Conservation (phyloP, 192 early-diverging fungal species). For the Podila minutissima region DNA sequence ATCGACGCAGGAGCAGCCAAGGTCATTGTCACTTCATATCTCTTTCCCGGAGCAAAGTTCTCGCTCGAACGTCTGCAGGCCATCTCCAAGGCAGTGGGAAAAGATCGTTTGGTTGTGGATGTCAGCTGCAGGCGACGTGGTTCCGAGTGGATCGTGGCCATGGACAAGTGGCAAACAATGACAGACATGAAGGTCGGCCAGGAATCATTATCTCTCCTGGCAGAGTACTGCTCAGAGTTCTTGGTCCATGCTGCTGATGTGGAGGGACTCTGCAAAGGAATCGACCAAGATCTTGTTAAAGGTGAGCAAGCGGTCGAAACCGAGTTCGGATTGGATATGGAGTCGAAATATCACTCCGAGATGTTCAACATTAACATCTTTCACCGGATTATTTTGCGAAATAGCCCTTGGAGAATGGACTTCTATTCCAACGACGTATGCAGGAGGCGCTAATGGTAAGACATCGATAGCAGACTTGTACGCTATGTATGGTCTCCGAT, state of each 20-base stretch:
- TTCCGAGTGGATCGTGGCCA: slow-evolving; percentile 91
- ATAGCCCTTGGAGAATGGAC: slow-evolving; percentile 83
- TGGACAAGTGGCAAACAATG: slow-evolving; percentile 98
- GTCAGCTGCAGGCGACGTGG: slow-evolving; percentile 80
- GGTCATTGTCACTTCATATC: slow-evolving; percentile 96
- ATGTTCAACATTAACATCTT: too few relatives aligned
- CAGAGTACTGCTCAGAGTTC: slow-evolving; percentile 74
- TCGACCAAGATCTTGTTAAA: slow-evolving; percentile 88
- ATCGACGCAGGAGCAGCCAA: slow-evolving; percentile 87
- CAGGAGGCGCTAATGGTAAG: slow-evolving; percentile 84
- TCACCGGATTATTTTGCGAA: neutral
- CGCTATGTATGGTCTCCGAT: neutral
- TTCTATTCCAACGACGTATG: slow-evolving; percentile 92
- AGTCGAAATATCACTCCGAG: too few relatives aligned
- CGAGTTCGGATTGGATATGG: too few relatives aligned
- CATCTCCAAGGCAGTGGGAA: slow-evolving; percentile 66
- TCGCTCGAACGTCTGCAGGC: slow-evolving; percentile 68
- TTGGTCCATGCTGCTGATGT: slow-evolving; percentile 98
- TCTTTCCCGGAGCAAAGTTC: slow-evolving; percentile 88
- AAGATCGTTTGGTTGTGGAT: slow-evolving; percentile 82
- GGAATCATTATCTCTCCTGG: slow-evolving; percentile 57
- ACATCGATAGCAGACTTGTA: too few relatives aligned
- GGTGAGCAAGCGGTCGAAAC: slow-evolving; percentile 16
- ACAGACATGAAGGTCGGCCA: slow-evolving; percentile 87
- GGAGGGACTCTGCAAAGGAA: slow-evolving; percentile 94